Evolutionary conservation across 2,329 filamentous ascomycete genomes (phyloP), one percentile per base, ranked within the genome.

Genomic region (Didymella glomerata): DNA sequence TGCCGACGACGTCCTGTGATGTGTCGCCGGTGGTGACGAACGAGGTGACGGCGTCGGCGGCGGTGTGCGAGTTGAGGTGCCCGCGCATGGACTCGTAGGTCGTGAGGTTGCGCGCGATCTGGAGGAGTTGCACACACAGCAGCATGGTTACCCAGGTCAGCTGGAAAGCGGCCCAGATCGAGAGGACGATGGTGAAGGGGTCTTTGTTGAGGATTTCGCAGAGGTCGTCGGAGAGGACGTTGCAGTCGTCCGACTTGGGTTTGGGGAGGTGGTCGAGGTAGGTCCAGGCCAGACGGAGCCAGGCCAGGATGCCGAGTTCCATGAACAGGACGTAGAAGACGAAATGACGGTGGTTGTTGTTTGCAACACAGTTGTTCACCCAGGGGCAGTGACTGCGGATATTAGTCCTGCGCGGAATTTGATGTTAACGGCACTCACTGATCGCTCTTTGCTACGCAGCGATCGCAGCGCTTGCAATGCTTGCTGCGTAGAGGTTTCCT

Each of bases 61-160:
- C 79, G 38, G 82, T 83, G 52, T 82, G 77, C 54, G 82, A 83
- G 62, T 90, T 84, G 57, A 88, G 85, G 61, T 93, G 85, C 49
- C 92, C 90, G 63, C 89, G 88, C 93, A 99, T 98, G 77, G 93
- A 96, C 78, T 99, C 95, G 78, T 91, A 98, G 0, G 95, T 99
- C 1, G 95, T 99, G 82, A 96, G 90, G 57, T 93, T 96, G 61
- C 93, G 88, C 0, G 93, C 90, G 50, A 99, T 89, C 75, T 99
- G 95, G 49, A 97, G 84, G 50, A 97, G 88, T 75, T 99, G 96
- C 5, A 98, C 96, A 64, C 93, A 90, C 60, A 97, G 84, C 32
- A 99, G 88, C 93, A 99, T 98, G n/a, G 90, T 89, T 2, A 98
- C 92, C 95, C 95, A 99, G 20, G 92, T 90, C 30, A 97, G 85